These are phyloP conservation scores for Macrolepiota dolichaula DNA, from an alignment of 768 basidiomycete genomes.

Conservation along the genomic window DNA sequence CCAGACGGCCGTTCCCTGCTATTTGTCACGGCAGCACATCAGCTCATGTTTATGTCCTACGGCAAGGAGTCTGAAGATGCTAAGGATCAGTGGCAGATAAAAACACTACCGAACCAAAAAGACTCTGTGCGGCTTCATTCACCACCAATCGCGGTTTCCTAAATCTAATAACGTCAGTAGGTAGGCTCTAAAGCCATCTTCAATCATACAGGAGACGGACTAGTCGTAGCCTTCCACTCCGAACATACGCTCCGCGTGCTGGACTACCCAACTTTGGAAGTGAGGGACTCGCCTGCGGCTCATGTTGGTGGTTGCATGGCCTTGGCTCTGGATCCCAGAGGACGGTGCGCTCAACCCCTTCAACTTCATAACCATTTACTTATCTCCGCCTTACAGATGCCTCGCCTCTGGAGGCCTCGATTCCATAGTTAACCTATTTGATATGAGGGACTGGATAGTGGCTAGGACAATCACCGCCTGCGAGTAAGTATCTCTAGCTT, in stretches of 20 bases:
- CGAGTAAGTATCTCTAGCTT: slow-evolving; percentile 53
- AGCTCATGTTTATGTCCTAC: slow-evolving; percentile 58
- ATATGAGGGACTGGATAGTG: slow-evolving; percentile 78
- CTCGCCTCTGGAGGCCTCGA: slow-evolving; percentile 79
- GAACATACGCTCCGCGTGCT: slow-evolving; percentile 66
- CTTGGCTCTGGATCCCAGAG: slow-evolving; percentile 76
- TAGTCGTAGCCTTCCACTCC: slow-evolving; percentile 62
- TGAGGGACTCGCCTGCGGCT: slow-evolving; percentile 63
- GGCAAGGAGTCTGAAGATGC: slow-evolving; percentile 49
- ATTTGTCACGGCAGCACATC: slow-evolving; percentile 58
- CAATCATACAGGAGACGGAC: slow-evolving; percentile 71
- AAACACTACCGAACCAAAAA: slow-evolving; percentile 35
- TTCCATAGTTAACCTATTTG: slow-evolving; percentile 81
- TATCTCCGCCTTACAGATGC: slow-evolving; percentile 41
- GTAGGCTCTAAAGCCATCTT: slow-evolving; percentile 69
- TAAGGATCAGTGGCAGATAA: slow-evolving; percentile 39
- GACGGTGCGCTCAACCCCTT: slow-evolving; percentile 39
- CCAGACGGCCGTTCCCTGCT: slow-evolving; percentile 68
- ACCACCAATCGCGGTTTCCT: not conserved
- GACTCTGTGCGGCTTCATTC: slow-evolving; percentile 36
- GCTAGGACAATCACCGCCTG: slow-evolving; percentile 72
- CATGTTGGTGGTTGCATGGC: slow-evolving; percentile 82
- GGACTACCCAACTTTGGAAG: slow-evolving; percentile 59
- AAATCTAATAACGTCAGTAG: slow-evolving; percentile 27
- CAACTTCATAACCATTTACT: not conserved